Evolutionary conservation across 257 asterid species (phyloP).

Genomic region (Solanum bulbocastanum): DNA sequence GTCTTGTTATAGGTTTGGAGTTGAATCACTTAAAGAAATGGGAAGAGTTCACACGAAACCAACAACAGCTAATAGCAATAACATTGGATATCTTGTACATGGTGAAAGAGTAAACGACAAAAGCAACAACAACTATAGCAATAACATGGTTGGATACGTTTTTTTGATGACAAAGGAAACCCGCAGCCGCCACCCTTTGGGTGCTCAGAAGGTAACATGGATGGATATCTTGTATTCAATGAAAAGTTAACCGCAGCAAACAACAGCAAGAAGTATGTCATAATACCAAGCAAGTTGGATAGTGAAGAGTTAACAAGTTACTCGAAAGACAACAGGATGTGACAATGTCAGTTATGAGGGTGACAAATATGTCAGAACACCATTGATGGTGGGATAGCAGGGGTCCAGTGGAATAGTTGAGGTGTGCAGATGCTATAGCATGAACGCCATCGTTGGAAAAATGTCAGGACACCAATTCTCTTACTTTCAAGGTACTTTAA

Average conservation of each 20-base stretch:
- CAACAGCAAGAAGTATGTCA: not conserved
- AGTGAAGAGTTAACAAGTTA: not conserved
- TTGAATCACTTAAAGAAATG: not conserved
- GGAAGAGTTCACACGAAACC: not conserved
- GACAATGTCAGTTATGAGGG: not conserved
- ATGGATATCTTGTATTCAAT: not conserved
- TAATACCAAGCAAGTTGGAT: not conserved
- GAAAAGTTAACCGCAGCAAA: not conserved
- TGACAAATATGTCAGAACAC: not conserved
- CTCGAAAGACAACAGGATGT: not conserved
- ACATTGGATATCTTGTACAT: not conserved
- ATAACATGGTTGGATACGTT: not conserved
- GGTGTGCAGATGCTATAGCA: not conserved
- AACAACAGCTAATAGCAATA: not conserved
- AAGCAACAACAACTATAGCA: not conserved
- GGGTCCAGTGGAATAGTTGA: not conserved
- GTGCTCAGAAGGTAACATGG: not conserved
- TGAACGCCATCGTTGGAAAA: too few relatives aligned
- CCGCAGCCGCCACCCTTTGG: not conserved
- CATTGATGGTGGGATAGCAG: not conserved
- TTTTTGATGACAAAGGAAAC: not conserved
- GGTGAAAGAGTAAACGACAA: not conserved
- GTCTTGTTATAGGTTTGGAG: not conserved
- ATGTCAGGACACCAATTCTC: not conserved
- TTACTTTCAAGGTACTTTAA: constrained; percentile 3